These are phyloP conservation scores for Diplodia scrobiculata DNA, from an alignment of 2,329 filamentous ascomycete species.

Conservation along the genomic window DNA sequence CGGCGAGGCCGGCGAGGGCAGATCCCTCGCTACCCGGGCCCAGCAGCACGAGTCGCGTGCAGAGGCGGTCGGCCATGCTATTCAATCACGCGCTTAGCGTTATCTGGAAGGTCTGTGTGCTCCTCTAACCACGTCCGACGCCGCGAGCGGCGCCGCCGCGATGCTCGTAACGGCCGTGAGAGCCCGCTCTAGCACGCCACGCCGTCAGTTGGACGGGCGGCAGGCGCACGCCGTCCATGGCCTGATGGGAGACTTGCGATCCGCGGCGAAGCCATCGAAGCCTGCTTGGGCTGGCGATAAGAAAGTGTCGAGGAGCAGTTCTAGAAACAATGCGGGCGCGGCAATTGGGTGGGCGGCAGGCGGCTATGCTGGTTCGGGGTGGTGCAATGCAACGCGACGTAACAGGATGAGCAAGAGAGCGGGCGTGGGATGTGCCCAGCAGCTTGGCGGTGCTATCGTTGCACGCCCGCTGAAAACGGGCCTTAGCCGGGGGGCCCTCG, in stretches of 20 bases:
- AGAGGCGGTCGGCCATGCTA: constrained; percentile 9
- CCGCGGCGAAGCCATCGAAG: constrained; percentile 17
- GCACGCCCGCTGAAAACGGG: constrained; percentile 7
- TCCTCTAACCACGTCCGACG: constrained; percentile 3
- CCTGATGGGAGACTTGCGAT: background rate
- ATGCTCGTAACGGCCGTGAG: constrained; percentile 14
- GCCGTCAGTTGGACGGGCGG: background rate
- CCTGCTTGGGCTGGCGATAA: constrained; percentile 15
- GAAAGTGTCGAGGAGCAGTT: background rate
- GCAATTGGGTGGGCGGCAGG: background rate
- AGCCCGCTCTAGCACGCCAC: background rate
- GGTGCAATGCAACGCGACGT: constrained; percentile 12
- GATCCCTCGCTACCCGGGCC: constrained; percentile 1
- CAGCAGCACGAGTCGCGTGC: constrained; percentile 9
- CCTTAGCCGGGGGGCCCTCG: constrained; percentile 15
- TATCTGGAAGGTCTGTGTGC: constrained; percentile 27
- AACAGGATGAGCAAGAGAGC: constrained; percentile 25
- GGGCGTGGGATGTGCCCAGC: constrained; percentile 23
- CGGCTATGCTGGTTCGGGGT: constrained; percentile 6
- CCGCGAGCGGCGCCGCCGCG: constrained; percentile 19
- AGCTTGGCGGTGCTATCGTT: constrained; percentile 24
- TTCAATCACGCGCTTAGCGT: constrained; percentile 25
- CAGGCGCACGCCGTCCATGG: background rate
- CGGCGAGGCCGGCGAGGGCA: constrained; percentile 12
- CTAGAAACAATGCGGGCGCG: constrained; percentile 10